phyloP scores from a whole-genome alignment of 768 basidiomycete genomes.

The Psilocybe azurescens region DNA sequence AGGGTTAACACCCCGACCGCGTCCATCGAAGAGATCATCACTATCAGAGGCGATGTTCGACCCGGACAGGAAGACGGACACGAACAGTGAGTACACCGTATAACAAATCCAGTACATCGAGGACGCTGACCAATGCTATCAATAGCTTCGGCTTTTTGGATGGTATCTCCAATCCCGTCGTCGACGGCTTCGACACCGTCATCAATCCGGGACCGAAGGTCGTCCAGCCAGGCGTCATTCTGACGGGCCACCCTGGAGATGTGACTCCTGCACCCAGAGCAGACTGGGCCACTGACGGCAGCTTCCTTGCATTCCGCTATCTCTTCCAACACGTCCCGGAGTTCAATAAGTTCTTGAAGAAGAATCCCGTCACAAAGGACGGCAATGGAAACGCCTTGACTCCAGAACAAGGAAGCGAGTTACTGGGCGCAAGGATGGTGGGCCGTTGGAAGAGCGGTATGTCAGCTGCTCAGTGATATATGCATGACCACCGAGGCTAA shows the following conservation, averaged over 20 bases:
- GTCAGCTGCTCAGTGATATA: constrained; percentile 11
- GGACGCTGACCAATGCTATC: background rate
- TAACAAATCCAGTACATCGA: too few relatives aligned
- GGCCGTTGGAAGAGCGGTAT: constrained; percentile 62
- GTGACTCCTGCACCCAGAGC: constrained; percentile 35
- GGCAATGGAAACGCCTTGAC: constrained; percentile 35
- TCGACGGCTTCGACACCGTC: constrained; percentile 43
- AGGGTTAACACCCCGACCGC: constrained; percentile 29
- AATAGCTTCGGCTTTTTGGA: constrained; percentile 57
- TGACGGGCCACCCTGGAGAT: constrained; percentile 52
- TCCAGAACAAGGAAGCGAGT: constrained; percentile 45
- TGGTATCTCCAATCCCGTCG: constrained; percentile 55
- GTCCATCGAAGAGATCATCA: constrained; percentile 44
- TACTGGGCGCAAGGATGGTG: constrained; percentile 57
- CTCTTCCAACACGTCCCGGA: constrained; percentile 59
- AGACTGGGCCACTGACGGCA: constrained; percentile 53
- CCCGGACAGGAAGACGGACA: constrained; percentile 48
- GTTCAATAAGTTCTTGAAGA: constrained; percentile 49
- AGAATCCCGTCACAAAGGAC: constrained; percentile 42
- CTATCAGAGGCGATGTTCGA: constrained; percentile 45
- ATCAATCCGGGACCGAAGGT: constrained; percentile 41
- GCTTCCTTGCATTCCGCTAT: constrained; percentile 57
- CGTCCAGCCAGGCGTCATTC: constrained; percentile 46
- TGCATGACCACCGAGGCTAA: background rate
- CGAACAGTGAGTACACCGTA: constrained; percentile 44